Conservation (phyloP, 768 basidiomycete species). For the Auricularia cornea region DNA sequence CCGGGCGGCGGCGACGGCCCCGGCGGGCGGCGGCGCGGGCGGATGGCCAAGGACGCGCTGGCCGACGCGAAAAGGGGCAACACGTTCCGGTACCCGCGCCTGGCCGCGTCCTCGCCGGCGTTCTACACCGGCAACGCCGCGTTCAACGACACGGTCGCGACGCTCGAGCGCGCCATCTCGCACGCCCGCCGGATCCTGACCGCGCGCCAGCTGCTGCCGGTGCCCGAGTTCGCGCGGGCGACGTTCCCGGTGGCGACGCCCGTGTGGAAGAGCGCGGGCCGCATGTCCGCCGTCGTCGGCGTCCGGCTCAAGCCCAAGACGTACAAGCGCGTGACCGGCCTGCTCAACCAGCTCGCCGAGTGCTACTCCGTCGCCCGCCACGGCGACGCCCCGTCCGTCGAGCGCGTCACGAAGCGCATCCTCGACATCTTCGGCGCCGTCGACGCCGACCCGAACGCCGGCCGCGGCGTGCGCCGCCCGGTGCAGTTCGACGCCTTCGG, state of each 20-base stretch:
- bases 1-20: not conserved
- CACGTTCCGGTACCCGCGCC: not conserved
- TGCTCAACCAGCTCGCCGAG: slow-evolving; percentile 60
- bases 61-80: not conserved
- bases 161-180: slow-evolving; percentile 56
- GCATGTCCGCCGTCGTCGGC: slow-evolving; percentile 50
- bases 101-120: slow-evolving; percentile 40
- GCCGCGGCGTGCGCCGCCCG: slow-evolving; percentile 42
- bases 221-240: slow-evolving; percentile 60
- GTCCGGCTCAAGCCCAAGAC: slow-evolving; percentile 58
- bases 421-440: slow-evolving; percentile 53
- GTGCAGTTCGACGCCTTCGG: slow-evolving; percentile 64
- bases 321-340: slow-evolving; percentile 52
- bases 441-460: slow-evolving; percentile 40
- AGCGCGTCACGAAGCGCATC: slow-evolving; percentile 39
- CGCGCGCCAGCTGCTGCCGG: slow-evolving; percentile 61
- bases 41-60: not conserved
- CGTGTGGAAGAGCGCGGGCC: slow-evolving; percentile 60
- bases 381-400: slow-evolving; percentile 52
- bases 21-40: not conserved
- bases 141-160: slow-evolving; percentile 64
- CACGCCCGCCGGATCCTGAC: slow-evolving; percentile 53
- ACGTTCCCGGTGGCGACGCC: slow-evolving; percentile 49
- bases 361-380: slow-evolving; percentile 50
- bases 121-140: slow-evolving; percentile 77